A percentile compares a stretch with the other conserved stretches of the same genome.
phyloP scores from a whole-genome alignment of 179 eudicot species.

The Gypsophila paniculata region DNA sequence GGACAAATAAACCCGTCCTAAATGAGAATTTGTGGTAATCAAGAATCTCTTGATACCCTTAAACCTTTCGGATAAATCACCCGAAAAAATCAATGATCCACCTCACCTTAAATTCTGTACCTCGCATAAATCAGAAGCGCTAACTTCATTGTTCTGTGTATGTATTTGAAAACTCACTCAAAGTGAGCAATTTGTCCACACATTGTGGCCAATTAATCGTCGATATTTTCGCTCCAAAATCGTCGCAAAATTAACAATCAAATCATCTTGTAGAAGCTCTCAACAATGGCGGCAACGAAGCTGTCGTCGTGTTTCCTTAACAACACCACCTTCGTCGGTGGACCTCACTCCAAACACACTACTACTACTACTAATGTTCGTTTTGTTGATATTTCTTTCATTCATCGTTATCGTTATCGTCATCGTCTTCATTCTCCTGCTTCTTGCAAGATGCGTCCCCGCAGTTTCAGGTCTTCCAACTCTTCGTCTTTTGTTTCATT shows the following conservation, averaged over 20 bases:
- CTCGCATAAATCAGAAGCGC: background rate
- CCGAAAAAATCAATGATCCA: background rate
- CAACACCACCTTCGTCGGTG: slow-evolving; percentile 33
- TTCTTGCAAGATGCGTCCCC: slow-evolving; percentile 50
- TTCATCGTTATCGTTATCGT: slow-evolving; percentile 17
- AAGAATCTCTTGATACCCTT: too few species aligned
- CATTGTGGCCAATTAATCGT: slow-evolving; percentile 17
- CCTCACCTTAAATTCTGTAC: background rate
- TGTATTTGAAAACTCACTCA: background rate
- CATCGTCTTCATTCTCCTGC: slow-evolving; percentile 26
- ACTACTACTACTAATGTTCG: slow-evolving; percentile 23
- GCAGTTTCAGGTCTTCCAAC: slow-evolving; percentile 40
- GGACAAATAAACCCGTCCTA: too few species aligned
- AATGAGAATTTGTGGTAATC: too few species aligned
- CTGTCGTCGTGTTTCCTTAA: slow-evolving; percentile 38
- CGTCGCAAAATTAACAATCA: background rate
- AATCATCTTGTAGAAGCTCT: background rate
- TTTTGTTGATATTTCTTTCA: slow-evolving; percentile 26
- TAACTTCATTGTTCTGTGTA: too few species aligned
- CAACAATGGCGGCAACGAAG: slow-evolving; percentile 50
- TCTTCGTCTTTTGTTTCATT: background rate
- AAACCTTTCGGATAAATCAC: background rate
- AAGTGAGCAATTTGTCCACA: slow-evolving; percentile 3
- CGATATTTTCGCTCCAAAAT: background rate
- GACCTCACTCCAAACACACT: slow-evolving; percentile 22